A percentile compares a stretch with the other conserved stretches of the same genome.
Conservation (phyloP, 225 moss, liverwort and hornwort species). For the Polytrichum commune region DNA sequence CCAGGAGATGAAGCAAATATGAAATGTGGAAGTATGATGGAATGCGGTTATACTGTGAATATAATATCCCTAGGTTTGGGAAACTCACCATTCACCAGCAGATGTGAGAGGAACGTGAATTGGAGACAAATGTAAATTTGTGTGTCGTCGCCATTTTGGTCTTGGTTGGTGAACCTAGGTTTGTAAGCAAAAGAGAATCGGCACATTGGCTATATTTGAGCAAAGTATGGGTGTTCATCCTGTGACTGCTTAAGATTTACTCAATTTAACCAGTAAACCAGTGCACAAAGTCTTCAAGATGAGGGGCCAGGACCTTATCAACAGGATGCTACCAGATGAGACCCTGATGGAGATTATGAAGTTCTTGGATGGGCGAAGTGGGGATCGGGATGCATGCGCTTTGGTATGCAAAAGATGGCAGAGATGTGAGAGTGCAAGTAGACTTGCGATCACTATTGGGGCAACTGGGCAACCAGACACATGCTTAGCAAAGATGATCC, state of each 20-base stretch:
- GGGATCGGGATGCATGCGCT: constrained; percentile 64
- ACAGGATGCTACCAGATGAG: constrained; percentile 67
- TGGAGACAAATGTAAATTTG: no score
- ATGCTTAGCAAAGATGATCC: constrained; percentile 51
- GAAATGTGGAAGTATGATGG: no score
- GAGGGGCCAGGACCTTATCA: constrained; percentile 64
- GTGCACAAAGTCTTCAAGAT: constrained; percentile 17
- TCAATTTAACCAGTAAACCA: background rate
- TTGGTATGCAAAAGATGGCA: constrained; percentile 71
- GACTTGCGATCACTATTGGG: constrained; percentile 45
- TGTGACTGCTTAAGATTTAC: background rate
- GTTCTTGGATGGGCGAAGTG: constrained; percentile 49
- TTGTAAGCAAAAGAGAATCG: no score
- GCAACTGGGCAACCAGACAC: constrained; percentile 63
- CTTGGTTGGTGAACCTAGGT: no score
- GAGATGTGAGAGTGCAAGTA: constrained; percentile 52
- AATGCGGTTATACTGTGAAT: no score
- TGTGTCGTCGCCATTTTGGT: no score
- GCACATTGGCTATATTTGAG: background rate
- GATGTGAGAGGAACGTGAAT: no score
- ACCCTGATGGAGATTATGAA: constrained; percentile 63
- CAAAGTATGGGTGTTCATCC: background rate
- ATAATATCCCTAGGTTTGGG: no score
- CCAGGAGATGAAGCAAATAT: no score
- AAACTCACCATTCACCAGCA: no score